Percentiles rank a stretch among this genome's conserved stretches.
Conservation (phyloP, 441 rosid species). For the Eutrema salsugineum region DNA sequence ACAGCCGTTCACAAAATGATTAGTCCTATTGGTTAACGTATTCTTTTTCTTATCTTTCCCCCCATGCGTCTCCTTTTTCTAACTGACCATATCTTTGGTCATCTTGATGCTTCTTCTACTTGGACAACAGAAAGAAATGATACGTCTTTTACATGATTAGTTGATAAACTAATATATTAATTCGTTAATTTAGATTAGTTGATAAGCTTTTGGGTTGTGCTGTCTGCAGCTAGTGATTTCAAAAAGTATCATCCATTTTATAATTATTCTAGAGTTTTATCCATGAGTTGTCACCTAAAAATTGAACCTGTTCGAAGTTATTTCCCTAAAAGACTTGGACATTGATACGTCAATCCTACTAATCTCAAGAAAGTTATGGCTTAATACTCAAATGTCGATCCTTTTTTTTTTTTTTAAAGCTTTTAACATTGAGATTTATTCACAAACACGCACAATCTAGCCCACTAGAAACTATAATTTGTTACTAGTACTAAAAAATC, state of each 20-base stretch:
- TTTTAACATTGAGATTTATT: no score
- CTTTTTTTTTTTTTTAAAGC: no score
- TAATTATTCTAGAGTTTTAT: neutral
- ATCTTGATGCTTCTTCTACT: slow-evolving; percentile 7
- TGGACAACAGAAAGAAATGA: slow-evolving; percentile 4
- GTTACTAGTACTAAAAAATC: no score
- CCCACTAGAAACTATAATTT: no score
- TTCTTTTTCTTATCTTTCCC: slow-evolving; percentile 21
- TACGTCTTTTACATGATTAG: slow-evolving; percentile 12
- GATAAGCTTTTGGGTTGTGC: slow-evolving; percentile 13
- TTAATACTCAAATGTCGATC: no score
- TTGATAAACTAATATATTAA: neutral
- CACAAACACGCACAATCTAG: no score
- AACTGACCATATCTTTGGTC: slow-evolving; percentile 8
- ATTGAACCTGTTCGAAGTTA: no score
- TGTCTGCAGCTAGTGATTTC: slow-evolving; percentile 8
- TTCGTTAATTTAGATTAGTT: neutral
- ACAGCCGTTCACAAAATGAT: slow-evolving; percentile 7
- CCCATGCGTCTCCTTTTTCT: neutral
- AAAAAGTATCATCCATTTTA: slow-evolving; percentile 2
- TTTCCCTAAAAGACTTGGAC: no score
- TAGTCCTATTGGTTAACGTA: slow-evolving; percentile 17
- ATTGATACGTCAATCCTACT: no score
- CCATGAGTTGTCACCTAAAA: no score
- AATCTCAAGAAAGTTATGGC: no score